Percentiles rank a stretch among this genome's conserved stretches.
These are phyloP conservation scores for Cicer yamashitae DNA, from an alignment of 306 rosid genomes.

Conservation along the genomic window DNA sequence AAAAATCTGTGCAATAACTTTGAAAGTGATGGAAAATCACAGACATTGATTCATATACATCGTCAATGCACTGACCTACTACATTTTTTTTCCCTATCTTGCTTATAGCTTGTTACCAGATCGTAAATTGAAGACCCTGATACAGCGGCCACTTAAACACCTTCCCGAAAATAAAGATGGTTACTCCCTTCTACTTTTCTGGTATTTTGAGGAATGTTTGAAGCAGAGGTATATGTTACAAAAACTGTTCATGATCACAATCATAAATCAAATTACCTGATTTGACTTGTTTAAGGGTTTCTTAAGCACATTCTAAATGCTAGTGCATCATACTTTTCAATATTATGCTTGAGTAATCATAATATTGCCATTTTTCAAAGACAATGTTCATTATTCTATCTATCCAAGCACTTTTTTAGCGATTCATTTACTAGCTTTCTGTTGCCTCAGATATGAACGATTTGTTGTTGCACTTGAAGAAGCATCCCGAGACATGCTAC, in stretches of 20 bases:
- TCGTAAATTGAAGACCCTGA: conserved; percentile 81
- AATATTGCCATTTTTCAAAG: neutral
- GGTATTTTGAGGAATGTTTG: conserved; percentile 98
- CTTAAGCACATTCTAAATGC: conserved; percentile 24
- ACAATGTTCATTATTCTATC: conserved; percentile 2
- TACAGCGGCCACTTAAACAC: conserved; percentile 70
- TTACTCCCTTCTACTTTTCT: conserved; percentile 82
- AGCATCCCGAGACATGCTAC: conserved; percentile 94
- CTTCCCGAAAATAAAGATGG: conserved; percentile 91
- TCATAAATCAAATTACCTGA: conserved; percentile 10
- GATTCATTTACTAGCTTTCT: conserved; percentile 30
- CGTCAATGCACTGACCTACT: conserved; percentile 29
- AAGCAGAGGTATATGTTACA: conserved; percentile 73
- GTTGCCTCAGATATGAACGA: conserved; percentile 79
- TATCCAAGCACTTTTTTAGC: conserved; percentile 32
- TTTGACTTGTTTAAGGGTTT: conserved; percentile 15
- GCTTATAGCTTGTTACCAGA: conserved; percentile 82
- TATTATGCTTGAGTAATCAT: conserved; percentile 15
- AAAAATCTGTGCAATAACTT: conserved; percentile 21
- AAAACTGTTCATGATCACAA: conserved; percentile 19
- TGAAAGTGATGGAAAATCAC: neutral
- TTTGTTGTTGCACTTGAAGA: conserved; percentile 89
- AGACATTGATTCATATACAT: conserved; percentile 17
- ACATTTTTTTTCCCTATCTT: conserved; percentile 37
- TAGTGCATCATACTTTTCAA: neutral